Conservation (phyloP, 2,329 filamentous ascomycete species). For the Sporothrix phasma region DNA sequence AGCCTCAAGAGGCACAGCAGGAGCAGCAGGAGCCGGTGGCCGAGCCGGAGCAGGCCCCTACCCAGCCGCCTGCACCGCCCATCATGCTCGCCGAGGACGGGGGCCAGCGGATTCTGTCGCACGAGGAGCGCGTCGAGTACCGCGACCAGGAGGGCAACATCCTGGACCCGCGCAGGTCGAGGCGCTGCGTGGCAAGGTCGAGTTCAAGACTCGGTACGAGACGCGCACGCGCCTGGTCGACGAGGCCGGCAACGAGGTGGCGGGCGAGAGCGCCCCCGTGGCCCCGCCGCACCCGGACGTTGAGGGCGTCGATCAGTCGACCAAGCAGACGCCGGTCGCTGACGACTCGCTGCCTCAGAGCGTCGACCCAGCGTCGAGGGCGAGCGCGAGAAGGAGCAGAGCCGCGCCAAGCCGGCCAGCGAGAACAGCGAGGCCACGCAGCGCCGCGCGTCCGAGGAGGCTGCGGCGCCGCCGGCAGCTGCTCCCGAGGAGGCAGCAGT, state of each 20-base stretch:
- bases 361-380: conserved; percentile 45
- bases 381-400: conserved; percentile 46
- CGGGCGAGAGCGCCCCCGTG: conserved; percentile 31
- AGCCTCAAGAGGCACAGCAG: too few species aligned
- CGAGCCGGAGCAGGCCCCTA: conserved; percentile 34
- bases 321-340: conserved; percentile 29
- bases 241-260: conserved; percentile 67
- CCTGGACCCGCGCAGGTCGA: conserved; percentile 72
- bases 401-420: conserved; percentile 51
- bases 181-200: conserved; percentile 79
- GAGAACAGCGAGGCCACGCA: conserved; percentile 47
- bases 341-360: conserved; percentile 32
- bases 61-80: conserved; percentile 36
- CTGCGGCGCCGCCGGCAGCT: not conserved
- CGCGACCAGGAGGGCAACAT: conserved; percentile 90
- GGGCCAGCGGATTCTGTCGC: conserved; percentile 37
- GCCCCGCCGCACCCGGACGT: conserved; percentile 53
- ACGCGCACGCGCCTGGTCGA: conserved; percentile 83
- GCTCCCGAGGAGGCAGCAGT: not conserved
- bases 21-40: conserved; percentile 15
- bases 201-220: conserved; percentile 92
- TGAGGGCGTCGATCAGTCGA: conserved; percentile 51
- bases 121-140: conserved; percentile 84
- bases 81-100: conserved; percentile 15
- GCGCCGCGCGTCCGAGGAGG: not conserved